A percentile compares a stretch with the other conserved stretches of the same genome.
Conservation (phyloP, 176 grass and related monocot genomes). For the Tillandsia fasciculata region DNA sequence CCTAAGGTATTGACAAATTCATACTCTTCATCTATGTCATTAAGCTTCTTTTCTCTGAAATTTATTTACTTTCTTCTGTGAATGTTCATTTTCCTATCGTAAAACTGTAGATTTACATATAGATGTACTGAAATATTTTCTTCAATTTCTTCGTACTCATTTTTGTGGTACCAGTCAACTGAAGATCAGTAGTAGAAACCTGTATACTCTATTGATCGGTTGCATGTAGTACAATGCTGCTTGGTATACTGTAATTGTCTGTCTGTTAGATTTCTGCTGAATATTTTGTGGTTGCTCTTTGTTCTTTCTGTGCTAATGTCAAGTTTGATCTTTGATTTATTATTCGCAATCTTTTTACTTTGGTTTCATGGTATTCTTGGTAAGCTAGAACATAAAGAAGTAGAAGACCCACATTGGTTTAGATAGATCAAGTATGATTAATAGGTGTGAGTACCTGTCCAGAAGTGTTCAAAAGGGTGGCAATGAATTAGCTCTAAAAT, state of each 20-base stretch:
- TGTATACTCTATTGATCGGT: too few species aligned
- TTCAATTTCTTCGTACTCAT: too few species aligned
- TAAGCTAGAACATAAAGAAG: not conserved
- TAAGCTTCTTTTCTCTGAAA: not conserved
- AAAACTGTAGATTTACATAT: not conserved
- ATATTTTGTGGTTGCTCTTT: not conserved
- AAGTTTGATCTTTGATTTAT: not conserved
- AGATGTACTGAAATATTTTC: too few species aligned
- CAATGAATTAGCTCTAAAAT: too few species aligned
- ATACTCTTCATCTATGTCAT: not conserved
- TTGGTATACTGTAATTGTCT: not conserved
- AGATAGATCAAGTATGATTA: not conserved
- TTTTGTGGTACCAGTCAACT: too few species aligned
- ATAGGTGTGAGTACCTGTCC: not conserved
- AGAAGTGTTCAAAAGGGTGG: not conserved
- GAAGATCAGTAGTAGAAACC: too few species aligned
- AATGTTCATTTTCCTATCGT: not conserved
- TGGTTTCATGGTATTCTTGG: not conserved
- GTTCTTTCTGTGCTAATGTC: not conserved
- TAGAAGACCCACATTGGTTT: not conserved
- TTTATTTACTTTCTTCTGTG: not conserved
- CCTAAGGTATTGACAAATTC: slow-evolving; percentile 12
- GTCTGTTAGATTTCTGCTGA: not conserved
- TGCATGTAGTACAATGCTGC: too few species aligned
- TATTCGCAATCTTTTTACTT: not conserved